Evolutionary conservation across 306 rosid genomes (phyloP).

Genomic region (Mimosa bimucronata): DNA sequence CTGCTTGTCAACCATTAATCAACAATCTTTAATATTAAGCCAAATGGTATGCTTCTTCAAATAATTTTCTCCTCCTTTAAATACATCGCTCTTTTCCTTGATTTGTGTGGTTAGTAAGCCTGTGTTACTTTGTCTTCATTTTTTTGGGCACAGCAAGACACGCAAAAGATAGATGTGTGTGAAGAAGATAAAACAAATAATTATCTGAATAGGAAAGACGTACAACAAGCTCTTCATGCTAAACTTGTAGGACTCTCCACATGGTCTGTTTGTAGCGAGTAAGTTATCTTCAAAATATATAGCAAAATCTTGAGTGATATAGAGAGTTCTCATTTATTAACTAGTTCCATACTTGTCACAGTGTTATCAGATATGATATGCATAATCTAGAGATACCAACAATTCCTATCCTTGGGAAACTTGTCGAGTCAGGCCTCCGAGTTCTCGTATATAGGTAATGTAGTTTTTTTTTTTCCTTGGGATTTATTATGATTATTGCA

Average conservation of each 20-base stretch:
- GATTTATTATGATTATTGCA: not conserved
- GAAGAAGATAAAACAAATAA: constrained; percentile 53
- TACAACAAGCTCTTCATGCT: constrained; percentile 72
- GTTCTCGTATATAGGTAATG: constrained; percentile 54
- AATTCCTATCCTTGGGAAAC: constrained; percentile 41
- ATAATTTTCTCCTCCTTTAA: not conserved
- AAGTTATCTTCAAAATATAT: no score
- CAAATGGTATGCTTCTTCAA: constrained; percentile 43
- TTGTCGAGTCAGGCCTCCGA: constrained; percentile 49
- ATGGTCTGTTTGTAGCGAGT: constrained; percentile 70
- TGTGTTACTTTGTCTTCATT: not conserved
- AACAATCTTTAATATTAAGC: constrained; percentile 46
- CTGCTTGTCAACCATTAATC: constrained; percentile 45
- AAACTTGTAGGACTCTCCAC: constrained; percentile 54
- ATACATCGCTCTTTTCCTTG: not conserved
- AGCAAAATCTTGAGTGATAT: not conserved
- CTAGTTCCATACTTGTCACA: constrained; percentile 20
- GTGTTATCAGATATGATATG: constrained; percentile 43
- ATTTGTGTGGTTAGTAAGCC: not conserved
- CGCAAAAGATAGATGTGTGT: constrained; percentile 64
- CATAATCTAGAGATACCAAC: constrained; percentile 50
- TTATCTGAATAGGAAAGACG: constrained; percentile 70
- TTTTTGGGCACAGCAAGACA: constrained; percentile 40
- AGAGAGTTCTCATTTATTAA: not conserved
- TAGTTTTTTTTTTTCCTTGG: not conserved